phyloP scores from a whole-genome alignment of 2,329 filamentous ascomycete genomes.

The Plenodomus tracheiphilus region DNA sequence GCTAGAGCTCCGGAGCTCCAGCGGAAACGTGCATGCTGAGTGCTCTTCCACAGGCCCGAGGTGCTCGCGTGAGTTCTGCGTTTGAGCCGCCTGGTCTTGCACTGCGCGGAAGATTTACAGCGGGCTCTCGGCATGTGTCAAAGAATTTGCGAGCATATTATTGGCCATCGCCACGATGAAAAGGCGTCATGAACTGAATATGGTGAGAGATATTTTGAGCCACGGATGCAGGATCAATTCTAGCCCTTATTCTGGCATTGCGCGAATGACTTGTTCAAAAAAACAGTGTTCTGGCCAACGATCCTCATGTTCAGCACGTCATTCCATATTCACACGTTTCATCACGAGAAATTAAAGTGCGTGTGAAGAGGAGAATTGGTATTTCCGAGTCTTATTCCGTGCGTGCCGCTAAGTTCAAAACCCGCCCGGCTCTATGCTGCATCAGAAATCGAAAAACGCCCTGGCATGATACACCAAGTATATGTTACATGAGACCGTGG shows the following conservation, averaged over 20 bases:
- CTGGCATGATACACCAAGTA: constrained; percentile 40
- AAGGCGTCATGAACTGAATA: not conserved
- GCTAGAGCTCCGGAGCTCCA: constrained; percentile 12
- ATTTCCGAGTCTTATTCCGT: constrained; percentile 43
- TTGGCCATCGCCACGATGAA: constrained; percentile 10
- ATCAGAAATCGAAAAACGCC: constrained; percentile 37
- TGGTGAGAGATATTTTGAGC: not conserved
- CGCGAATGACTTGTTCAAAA: too few relatives aligned
- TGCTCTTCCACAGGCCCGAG: constrained; percentile 30
- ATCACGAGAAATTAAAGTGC: not conserved
- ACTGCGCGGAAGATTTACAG: not conserved
- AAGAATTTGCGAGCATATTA: constrained; percentile 21
- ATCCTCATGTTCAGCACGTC: too few relatives aligned
- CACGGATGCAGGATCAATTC: not conserved
- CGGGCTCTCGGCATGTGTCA: constrained; percentile 15
- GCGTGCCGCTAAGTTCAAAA: constrained; percentile 40
- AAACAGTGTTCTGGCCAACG: too few relatives aligned
- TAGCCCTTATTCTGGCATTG: too few relatives aligned
- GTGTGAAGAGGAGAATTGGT: constrained; percentile 39
- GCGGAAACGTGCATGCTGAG: constrained; percentile 16
- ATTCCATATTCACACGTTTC: not conserved
- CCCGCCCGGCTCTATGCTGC: constrained; percentile 35
- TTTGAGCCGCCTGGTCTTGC: too few relatives aligned
- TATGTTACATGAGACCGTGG: constrained; percentile 40
- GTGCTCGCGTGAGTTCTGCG: constrained; percentile 20